Evolutionary conservation across 345 rosid genomes (phyloP).

Genomic region (Citrus cavaleriei): DNA sequence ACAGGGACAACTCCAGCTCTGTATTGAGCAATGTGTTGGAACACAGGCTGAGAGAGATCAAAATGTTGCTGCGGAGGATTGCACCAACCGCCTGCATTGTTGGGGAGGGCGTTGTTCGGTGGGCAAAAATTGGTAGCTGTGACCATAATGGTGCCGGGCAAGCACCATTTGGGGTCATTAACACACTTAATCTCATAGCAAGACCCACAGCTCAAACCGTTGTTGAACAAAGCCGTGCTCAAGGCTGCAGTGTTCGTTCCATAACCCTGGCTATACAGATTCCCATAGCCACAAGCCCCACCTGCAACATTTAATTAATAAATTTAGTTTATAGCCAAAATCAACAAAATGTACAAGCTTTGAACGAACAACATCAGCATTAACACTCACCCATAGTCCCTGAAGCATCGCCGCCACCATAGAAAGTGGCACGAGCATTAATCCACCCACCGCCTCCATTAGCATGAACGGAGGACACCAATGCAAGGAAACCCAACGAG

Average conservation of each 20-base stretch:
- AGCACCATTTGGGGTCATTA: slow-evolving; percentile 63
- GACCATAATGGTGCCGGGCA: slow-evolving; percentile 60
- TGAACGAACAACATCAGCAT: too few relatives aligned
- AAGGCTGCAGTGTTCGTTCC: slow-evolving; percentile 81
- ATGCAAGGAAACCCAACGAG: slow-evolving; percentile 44
- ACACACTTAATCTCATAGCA: slow-evolving; percentile 68
- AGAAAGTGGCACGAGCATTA: slow-evolving; percentile 49
- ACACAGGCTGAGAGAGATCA: slow-evolving; percentile 79
- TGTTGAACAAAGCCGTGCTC: slow-evolving; percentile 78
- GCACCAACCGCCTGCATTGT: slow-evolving; percentile 84
- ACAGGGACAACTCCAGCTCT: slow-evolving; percentile 78
- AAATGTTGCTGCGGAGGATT: slow-evolving; percentile 81
- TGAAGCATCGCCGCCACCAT: slow-evolving; percentile 57
- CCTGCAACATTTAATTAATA: slow-evolving; percentile 31
- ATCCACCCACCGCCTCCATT: slow-evolving; percentile 37
- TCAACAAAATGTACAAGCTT: too few relatives aligned
- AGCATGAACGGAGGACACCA: slow-evolving; percentile 44
- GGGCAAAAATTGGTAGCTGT: slow-evolving; percentile 89
- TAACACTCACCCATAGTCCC: slow-evolving; percentile 47
- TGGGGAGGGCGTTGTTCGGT: slow-evolving; percentile 72
- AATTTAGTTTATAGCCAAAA: background rate
- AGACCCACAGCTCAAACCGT: slow-evolving; percentile 72
- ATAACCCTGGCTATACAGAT: slow-evolving; percentile 75
- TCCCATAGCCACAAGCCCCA: slow-evolving; percentile 85
- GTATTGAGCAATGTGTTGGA: slow-evolving; percentile 82